These are phyloP conservation scores for Suillus bovinus DNA, from an alignment of 768 basidiomycete species.

Conservation along the genomic window DNA sequence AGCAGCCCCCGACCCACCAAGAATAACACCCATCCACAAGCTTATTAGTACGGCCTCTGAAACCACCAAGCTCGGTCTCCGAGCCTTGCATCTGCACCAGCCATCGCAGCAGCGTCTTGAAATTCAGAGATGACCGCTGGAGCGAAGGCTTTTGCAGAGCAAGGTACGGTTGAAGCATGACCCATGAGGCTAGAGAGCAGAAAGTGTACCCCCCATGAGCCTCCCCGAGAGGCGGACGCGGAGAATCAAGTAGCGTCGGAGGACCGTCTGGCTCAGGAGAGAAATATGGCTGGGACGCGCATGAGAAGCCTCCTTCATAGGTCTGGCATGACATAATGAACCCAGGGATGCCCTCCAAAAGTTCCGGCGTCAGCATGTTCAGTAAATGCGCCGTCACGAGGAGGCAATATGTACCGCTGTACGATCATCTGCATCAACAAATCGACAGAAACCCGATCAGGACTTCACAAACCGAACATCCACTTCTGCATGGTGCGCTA, in stretches of 20 bases:
- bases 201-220: conserved; percentile 98
- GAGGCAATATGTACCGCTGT: conserved; percentile 92
- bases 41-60: conserved; percentile 93
- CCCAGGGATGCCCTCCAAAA: conserved; percentile 69
- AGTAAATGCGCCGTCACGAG: conserved; percentile 81
- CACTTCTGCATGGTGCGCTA: conserved; percentile 85
- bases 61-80: conserved; percentile 86
- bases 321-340: conserved; percentile 94
- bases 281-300: conserved; percentile 72
- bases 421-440: not conserved
- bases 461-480: conserved; percentile 77
- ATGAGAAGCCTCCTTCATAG: conserved; percentile 95
- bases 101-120: conserved; percentile 71
- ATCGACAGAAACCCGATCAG: not conserved
- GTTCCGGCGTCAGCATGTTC: conserved; percentile 85
- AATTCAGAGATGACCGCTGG: conserved; percentile 50
- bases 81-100: conserved; percentile 82
- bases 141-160: conserved; percentile 17
- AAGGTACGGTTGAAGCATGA: conserved; percentile 66
- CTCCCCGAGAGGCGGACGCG: conserved; percentile 84
- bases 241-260: conserved; percentile 38
- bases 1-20: conserved; percentile 98
- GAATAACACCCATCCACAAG: conserved; percentile 99
- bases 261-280: conserved; percentile 22
- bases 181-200: conserved; percentile 86